Base-by-base conservation (phyloP, 352 stramenopile genomes). In the Phytophthora fragariaefolia region DNA sequence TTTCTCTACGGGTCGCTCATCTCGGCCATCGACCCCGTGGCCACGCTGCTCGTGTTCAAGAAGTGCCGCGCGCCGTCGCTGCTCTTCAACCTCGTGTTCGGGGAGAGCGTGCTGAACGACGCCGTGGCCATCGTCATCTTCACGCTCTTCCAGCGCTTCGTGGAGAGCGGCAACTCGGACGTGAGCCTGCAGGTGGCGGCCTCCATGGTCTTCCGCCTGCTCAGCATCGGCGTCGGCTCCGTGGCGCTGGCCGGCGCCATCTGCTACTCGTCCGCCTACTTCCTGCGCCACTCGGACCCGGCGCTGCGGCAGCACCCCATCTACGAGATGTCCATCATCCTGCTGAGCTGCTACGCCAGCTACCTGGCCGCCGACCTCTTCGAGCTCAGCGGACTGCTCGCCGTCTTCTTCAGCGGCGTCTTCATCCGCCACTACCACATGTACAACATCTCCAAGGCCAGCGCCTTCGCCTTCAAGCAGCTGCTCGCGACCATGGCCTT, bases 1-100 rank as follows among this genome's bases (percentile, higher is more conserved):
- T 84, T 97, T 22, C 79, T 97, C 0, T 98, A 97, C 67, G 92
- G 92, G 32, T 84, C 91, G 15, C 77, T 98, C 18, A 95, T 98
- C 58, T 95, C 85, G 26, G 89, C 92, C 6, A 97, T 97, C 30
- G 93, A 98, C 74, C 91, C 95, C 17, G 92, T 98, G 27, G 89
- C 91, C 13, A 97, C 91, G 24, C 71, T 98, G 34, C 66, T 93
- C 2, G 89, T 97, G n/a, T 97, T 98, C 74, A 91, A 96, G 58
- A 94, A 93, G 48, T 80, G 77, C 40, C 56, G 78, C 27, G 83
- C 80, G 6, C 83, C 84, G 17, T 80, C 92, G 8, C 71, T 92
- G 40, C 76, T 98, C 4, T 98, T 98, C 62, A 98, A 98, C 58
- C 74, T 98, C 28, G 83, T 98, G 4, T 98, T 98, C 73, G 93